Evolutionary conservation across 2,329 filamentous ascomycete genomes (phyloP).

Genomic region (Hypomyces rosellus): DNA sequence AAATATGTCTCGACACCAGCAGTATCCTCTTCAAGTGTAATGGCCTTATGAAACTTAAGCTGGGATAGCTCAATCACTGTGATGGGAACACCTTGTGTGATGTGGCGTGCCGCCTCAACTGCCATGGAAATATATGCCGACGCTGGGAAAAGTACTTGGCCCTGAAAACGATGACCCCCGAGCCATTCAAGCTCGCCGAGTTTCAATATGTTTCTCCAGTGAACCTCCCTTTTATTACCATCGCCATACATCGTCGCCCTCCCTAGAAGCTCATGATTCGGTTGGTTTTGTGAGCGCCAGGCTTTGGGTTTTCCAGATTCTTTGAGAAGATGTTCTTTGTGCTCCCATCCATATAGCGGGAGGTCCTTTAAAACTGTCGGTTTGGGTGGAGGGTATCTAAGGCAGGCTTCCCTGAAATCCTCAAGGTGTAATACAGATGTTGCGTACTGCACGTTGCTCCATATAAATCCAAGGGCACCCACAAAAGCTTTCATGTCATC

Average conservation of each 20-base stretch:
- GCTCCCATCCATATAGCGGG: constrained; percentile 33
- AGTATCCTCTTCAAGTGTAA: background rate
- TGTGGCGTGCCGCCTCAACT: background rate
- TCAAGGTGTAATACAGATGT: constrained; percentile 1
- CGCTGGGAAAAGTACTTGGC: constrained; percentile 3
- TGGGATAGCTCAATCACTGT: background rate
- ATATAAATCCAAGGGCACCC: constrained; percentile 15
- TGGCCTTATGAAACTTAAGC: background rate
- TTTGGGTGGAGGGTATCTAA: no score
- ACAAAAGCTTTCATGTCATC: constrained; percentile 15
- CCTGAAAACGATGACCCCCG: constrained; percentile 2
- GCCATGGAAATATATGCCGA: constrained; percentile 6
- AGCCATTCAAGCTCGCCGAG: background rate
- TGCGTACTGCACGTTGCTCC: constrained; percentile 4
- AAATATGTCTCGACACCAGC: background rate
- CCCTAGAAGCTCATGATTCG: background rate
- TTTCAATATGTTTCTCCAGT: background rate
- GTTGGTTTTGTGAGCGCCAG: constrained; percentile 19
- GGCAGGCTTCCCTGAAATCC: background rate
- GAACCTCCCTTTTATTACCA: background rate
- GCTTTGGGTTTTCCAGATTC: constrained; percentile 21
- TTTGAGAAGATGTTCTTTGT: constrained; percentile 26
- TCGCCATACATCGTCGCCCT: background rate
- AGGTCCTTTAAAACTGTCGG: constrained; percentile 19
- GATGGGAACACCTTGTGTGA: background rate